Evolutionary conservation across 2,329 filamentous ascomycete genomes (phyloP).

Genomic region (Monilinia fructicola): DNA sequence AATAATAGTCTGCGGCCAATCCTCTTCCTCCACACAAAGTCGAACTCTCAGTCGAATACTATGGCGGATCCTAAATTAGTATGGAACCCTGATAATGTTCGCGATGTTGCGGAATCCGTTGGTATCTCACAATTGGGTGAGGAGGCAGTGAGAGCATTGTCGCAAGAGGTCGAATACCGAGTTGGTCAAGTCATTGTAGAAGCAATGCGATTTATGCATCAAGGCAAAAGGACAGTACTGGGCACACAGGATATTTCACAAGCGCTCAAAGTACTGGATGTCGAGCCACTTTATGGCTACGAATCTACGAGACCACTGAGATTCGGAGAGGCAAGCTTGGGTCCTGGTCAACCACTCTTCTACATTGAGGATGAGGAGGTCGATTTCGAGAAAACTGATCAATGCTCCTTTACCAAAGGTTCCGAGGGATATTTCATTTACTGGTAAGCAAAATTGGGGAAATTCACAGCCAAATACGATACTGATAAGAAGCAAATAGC

Average conservation of each 20-base stretch:
- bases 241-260: constrained; percentile 87
- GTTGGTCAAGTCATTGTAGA: constrained; percentile 92
- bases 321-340: constrained; percentile 91
- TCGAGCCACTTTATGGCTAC: constrained; percentile 95
- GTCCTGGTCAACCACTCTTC: constrained; percentile 89
- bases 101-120: constrained; percentile 93
- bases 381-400: constrained; percentile 98
- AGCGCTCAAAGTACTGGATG: constrained; percentile 81
- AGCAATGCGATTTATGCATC: constrained; percentile 93
- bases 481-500: constrained; percentile 51
- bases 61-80: constrained; percentile 52
- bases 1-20: background rate
- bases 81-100: constrained; percentile 96
- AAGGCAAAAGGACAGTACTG: constrained; percentile 79
- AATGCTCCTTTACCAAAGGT: constrained; percentile 95
- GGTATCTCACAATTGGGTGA: constrained; percentile 80
- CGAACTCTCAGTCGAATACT: background rate
- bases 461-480: background rate
- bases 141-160: constrained; percentile 82
- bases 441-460: constrained; percentile 55
- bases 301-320: constrained; percentile 85
- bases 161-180: constrained; percentile 93
- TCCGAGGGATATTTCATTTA: constrained; percentile 87
- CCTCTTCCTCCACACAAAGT: background rate
- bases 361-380: constrained; percentile 99